A percentile compares a stretch with the other conserved stretches of the same genome.
Conservation (phyloP, 2,329 filamentous ascomycete species). For the Metarhizium robertsii region DNA sequence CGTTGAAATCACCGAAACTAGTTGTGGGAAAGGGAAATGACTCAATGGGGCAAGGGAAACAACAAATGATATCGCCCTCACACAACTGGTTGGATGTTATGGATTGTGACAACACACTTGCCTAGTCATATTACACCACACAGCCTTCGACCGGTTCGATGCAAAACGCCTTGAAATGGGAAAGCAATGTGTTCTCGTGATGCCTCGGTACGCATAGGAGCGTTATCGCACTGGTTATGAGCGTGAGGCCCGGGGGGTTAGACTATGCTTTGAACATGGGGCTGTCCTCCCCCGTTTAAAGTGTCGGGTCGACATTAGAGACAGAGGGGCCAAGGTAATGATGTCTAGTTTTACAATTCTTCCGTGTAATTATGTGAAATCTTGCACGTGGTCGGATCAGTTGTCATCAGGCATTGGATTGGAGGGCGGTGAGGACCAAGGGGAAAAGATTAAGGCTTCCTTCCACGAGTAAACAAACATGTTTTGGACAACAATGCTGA, state of each 20-base stretch:
- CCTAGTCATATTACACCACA: neutral
- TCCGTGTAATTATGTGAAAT: neutral
- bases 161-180: neutral
- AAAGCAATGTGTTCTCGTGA: neutral
- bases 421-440: neutral
- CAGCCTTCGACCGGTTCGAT: neutral
- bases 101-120: neutral
- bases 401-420: neutral
- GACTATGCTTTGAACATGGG: too few relatives aligned
- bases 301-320: neutral
- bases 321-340: neutral
- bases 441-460: neutral
- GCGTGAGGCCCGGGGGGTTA: too few relatives aligned
- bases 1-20: neutral
- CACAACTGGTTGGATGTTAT: neutral
- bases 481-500: too few relatives aligned
- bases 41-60: neutral
- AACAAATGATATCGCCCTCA: neutral
- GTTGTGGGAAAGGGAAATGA: neutral
- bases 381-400: neutral
- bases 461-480: neutral
- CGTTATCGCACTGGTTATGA: too few relatives aligned
- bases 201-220: too few relatives aligned
- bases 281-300: neutral
- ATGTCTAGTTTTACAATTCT: neutral